Evolutionary conservation across 257 asterid species (phyloP).

Genomic region (Galeopsis tetrahit): DNA sequence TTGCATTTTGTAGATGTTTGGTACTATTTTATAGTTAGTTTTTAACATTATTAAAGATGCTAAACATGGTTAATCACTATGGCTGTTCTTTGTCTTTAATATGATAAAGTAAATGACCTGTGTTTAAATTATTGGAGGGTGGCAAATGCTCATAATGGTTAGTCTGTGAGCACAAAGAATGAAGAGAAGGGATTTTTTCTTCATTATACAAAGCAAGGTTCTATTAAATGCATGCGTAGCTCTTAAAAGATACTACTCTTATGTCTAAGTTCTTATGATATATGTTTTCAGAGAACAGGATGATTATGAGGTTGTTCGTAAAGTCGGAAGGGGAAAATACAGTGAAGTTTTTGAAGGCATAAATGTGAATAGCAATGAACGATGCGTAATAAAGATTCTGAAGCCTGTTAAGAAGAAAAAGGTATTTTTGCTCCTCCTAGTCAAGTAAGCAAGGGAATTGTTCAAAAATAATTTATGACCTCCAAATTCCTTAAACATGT

Average conservation of each 20-base stretch:
- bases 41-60: not conserved
- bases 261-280: constrained; percentile 26
- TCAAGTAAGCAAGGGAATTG: constrained; percentile 2
- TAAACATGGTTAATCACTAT: not conserved
- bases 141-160: constrained; percentile 8
- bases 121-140: constrained; percentile 25
- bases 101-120: not conserved
- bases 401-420: constrained; percentile 97
- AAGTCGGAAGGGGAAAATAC: constrained; percentile 97
- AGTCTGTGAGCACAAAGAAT: constrained; percentile 12
- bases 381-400: constrained; percentile 88
- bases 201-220: constrained; percentile 19
- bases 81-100: not conserved
- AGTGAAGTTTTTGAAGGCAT: constrained; percentile 97
- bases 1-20: not conserved
- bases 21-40: not conserved
- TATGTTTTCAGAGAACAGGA: constrained; percentile 76
- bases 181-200: not conserved
- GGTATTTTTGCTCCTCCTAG: constrained; percentile 42
- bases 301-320: constrained; percentile 91
- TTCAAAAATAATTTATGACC: not conserved
- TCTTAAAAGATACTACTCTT: not conserved
- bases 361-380: constrained; percentile 79
- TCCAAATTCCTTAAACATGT: not conserved
- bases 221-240: constrained; percentile 7